These are phyloP conservation scores for Caryopteris hybrid DNA, from an alignment of 305 asterid genomes.

Conservation along the genomic window DNA sequence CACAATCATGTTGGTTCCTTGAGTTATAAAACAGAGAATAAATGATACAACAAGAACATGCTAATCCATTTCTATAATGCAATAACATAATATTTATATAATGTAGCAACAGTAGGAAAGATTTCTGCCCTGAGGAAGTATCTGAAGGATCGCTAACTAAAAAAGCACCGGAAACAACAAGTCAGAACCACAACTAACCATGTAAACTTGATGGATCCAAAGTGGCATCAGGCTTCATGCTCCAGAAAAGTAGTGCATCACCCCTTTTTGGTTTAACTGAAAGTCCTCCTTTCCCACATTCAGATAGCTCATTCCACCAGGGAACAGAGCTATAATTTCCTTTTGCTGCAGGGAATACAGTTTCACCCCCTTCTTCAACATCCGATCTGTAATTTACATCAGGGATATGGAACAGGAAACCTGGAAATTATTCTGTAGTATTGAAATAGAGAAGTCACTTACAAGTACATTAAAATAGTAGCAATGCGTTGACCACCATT, in stretches of 20 bases:
- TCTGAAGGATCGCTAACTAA: background rate
- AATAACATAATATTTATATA: background rate
- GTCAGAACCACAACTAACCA: constrained; percentile 51
- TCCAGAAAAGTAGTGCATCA: constrained; percentile 97
- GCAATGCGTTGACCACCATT: constrained; percentile 98
- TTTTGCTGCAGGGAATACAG: constrained; percentile 87
- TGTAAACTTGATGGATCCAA: constrained; percentile 93
- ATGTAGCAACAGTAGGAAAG: background rate
- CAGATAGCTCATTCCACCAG: constrained; percentile 93
- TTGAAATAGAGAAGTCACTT: constrained; percentile 36
- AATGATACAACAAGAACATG: background rate
- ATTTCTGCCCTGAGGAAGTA: background rate
- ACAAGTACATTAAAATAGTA: constrained; percentile 93
- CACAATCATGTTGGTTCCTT: constrained; percentile 7
- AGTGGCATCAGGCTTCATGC: constrained; percentile 90
- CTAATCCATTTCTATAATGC: background rate
- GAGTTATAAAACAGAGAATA: constrained; percentile 9
- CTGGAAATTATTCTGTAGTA: background rate
- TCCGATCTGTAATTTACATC: constrained; percentile 64
- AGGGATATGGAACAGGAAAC: constrained; percentile 2
- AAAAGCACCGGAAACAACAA: background rate
- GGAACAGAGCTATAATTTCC: constrained; percentile 81
- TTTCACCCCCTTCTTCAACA: constrained; percentile 99
- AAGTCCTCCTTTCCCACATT: constrained; percentile 87
- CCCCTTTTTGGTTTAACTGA: constrained; percentile 93